Base-by-base conservation (phyloP, 2,329 filamentous ascomycete genomes). In the Aspergillus unguis region DNA sequence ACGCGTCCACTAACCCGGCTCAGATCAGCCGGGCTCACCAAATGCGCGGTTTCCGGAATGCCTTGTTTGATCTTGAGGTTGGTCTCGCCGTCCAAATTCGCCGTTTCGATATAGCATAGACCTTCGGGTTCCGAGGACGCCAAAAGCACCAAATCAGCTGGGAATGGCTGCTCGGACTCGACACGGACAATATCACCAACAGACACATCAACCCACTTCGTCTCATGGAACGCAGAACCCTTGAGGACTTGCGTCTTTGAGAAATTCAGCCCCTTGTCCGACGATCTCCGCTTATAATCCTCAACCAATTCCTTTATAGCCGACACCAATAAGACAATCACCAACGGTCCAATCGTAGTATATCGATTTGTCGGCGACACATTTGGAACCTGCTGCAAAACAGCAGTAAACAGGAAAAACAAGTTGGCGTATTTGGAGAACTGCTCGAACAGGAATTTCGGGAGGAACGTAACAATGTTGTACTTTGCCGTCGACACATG, bases 371-470 rank as follows among this genome's bases (percentile, higher is more conserved):
- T 99, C 6, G 95, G 94, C 32, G 92, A 96, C 56, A 99, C 86
- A 60, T 88, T 86, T 25, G 94, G 94, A 56, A 99, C 96, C 71
- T 99, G 94, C 76, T 99, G 94, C 42, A 99, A 77, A 37, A 84
- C 86, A 11, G 94, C 92, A 35, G 94, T 99, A 73, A 99, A 97
- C 70, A 99, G 83, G 87, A 99, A 99, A 79, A 99, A 99, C 67
- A 99, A 75, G 75, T 99, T 99, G 78, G 94, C 94, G 73, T 96
- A 96, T 78, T 96, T 99, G 56, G 92, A 96, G 75, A 99, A 99
- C 71, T 99, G 94, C 72, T 99, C 94, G 71, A 92, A 91, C 52
- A 99, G 79, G 74, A 99, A 99, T 73, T 99, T 99, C 46, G 94
- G 94, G 17, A 97, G 69, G 72, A 99, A 99, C 23, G 91, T 96